Percentiles rank a stretch among this genome's conserved stretches.
Conservation (phyloP, 108 stramenopile genomes). For the Bacterosira constricta region DNA sequence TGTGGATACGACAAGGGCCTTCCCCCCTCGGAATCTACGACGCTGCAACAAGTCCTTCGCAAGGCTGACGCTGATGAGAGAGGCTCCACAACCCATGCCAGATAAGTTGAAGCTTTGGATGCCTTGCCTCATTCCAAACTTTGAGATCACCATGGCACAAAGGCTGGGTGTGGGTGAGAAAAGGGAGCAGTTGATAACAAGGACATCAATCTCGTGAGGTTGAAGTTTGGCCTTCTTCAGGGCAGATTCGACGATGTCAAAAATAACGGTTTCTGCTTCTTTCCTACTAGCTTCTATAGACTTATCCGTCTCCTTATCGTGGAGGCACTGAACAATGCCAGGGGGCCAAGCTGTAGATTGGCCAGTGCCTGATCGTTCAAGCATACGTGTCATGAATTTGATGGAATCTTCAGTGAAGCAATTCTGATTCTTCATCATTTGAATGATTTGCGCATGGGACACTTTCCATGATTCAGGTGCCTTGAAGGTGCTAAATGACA, state of each 20-base stretch:
- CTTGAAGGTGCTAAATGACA: slow-evolving; percentile 94
- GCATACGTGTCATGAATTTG: slow-evolving; percentile 87
- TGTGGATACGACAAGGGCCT: slow-evolving; percentile 95
- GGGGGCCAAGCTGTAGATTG: slow-evolving; percentile 99
- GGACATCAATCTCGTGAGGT: slow-evolving; percentile 92
- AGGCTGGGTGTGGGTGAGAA: slow-evolving; percentile 98
- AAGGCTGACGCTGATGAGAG: slow-evolving; percentile 91
- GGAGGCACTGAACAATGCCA: slow-evolving; percentile 86
- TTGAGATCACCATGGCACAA: slow-evolving; percentile 95
- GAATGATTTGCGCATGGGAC: slow-evolving; percentile 85
- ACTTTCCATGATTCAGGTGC: slow-evolving; percentile 93
- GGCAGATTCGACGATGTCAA: slow-evolving; percentile 90
- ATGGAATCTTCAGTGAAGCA: slow-evolving; percentile 91
- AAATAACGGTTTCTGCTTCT: slow-evolving; percentile 95
- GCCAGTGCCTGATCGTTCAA: slow-evolving; percentile 91
- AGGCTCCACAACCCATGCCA: slow-evolving; percentile 98
- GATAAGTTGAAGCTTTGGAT: slow-evolving; percentile 91
- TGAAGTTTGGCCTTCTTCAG: slow-evolving; percentile 87
- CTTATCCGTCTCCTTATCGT: slow-evolving; percentile 73
- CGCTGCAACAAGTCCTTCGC: slow-evolving; percentile 86
- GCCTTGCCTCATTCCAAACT: slow-evolving; percentile 92
- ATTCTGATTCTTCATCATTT: slow-evolving; percentile 90
- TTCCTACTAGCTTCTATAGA: slow-evolving; percentile 89
- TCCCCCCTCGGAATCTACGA: slow-evolving; percentile 58
- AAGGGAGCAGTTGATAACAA: slow-evolving; percentile 97